These are phyloP conservation scores for Sugiyamaella neomexicana DNA, from an alignment of 1,139 yeast species.

Conservation along the genomic window DNA sequence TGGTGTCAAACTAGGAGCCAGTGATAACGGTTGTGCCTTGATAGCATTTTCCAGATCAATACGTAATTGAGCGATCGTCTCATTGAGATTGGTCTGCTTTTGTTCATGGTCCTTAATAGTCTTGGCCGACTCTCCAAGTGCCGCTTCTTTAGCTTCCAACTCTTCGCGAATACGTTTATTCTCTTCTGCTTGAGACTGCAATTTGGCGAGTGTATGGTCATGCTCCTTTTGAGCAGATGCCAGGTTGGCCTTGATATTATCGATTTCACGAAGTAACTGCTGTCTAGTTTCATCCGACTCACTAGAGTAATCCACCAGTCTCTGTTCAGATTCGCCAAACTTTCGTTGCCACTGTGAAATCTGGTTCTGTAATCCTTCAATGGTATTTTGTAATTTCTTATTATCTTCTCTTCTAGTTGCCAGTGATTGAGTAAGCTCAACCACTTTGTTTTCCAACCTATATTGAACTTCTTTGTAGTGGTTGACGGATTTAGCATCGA, in stretches of 20 bases:
- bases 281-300: conserved; percentile 61
- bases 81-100: conserved; percentile 47
- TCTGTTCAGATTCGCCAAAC: conserved; percentile 35
- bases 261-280: conserved; percentile 53
- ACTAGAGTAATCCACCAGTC: conserved; percentile 41
- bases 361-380: conserved; percentile 50
- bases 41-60: conserved; percentile 54
- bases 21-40: conserved; percentile 38
- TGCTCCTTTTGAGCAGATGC: conserved; percentile 54
- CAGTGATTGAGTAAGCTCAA: conserved; percentile 84
- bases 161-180: conserved; percentile 63
- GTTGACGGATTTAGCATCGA: conserved; percentile 87
- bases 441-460: conserved; percentile 91
- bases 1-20: conserved; percentile 35
- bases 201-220: conserved; percentile 59
- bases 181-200: conserved; percentile 58
- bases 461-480: conserved; percentile 90
- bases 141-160: conserved; percentile 60
- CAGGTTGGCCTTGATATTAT: conserved; percentile 50
- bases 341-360: conserved; percentile 39
- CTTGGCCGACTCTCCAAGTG: conserved; percentile 39
- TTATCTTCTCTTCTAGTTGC: conserved; percentile 79
- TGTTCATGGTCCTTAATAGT: conserved; percentile 36
- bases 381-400: conserved; percentile 64
- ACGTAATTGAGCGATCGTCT: conserved; percentile 68